These are phyloP conservation scores for Musa acuminata DNA, from an alignment of 176 grass and related monocot genomes.

Conservation along the genomic window DNA sequence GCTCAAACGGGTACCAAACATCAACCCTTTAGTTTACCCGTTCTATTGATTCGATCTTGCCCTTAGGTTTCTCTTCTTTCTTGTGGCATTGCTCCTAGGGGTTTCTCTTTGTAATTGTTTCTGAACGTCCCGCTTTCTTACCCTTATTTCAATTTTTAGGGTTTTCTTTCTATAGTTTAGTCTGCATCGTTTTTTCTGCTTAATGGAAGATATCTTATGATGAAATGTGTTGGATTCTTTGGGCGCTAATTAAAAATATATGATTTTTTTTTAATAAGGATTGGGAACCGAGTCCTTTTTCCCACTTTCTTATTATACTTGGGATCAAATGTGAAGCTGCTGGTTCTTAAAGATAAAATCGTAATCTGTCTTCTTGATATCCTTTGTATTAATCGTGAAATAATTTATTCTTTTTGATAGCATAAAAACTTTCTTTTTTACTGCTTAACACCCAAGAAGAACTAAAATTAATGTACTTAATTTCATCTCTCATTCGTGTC, in stretches of 20 bases:
- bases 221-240: too few relatives aligned
- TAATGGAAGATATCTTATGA: not conserved
- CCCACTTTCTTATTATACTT: too few relatives aligned
- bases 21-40: not conserved
- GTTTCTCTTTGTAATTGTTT: not conserved
- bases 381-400: not conserved
- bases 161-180: too few relatives aligned
- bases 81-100: not conserved
- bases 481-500: not conserved
- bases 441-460: not conserved
- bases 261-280: too few relatives aligned
- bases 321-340: too few relatives aligned
- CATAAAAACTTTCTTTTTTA: not conserved
- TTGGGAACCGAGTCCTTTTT: too few relatives aligned
- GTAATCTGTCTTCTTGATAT: not conserved
- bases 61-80: not conserved
- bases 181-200: not conserved
- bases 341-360: not conserved
- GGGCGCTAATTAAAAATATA: too few relatives aligned
- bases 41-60: not conserved
- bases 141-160: too few relatives aligned
- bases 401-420: not conserved
- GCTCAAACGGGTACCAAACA: conserved; percentile 67
- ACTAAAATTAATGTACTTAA: too few relatives aligned
- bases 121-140: too few relatives aligned